Conservation (phyloP, 2,329 filamentous ascomycete genomes). For the Reticulascus tulasneorum region DNA sequence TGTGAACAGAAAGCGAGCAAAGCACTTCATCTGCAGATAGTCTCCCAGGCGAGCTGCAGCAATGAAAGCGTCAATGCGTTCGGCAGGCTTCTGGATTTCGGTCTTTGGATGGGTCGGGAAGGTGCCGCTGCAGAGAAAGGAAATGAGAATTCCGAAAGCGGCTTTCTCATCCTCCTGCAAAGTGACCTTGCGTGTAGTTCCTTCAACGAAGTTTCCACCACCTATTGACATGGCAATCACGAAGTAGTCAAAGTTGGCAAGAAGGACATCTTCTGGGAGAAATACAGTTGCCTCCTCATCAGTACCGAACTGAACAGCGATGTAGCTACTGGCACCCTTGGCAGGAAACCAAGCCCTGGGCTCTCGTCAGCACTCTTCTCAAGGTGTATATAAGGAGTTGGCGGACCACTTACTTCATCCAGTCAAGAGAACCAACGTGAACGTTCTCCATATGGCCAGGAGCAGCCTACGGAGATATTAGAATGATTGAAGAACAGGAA, state of each 20-base stretch:
- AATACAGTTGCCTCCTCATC: too few relatives aligned
- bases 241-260: constrained; percentile 1
- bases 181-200: constrained; percentile 1
- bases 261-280: constrained; percentile 1
- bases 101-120: constrained; percentile 2
- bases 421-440: constrained; percentile 2
- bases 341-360: constrained; percentile 6
- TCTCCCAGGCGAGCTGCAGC: background rate
- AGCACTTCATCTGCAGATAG: background rate
- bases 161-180: background rate
- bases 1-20: background rate
- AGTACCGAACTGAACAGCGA: too few relatives aligned
- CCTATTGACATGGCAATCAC: background rate
- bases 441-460: constrained; percentile 1
- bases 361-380: background rate
- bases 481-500: background rate
- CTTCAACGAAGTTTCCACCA: too few relatives aligned
- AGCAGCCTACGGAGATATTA: background rate
- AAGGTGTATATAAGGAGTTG: too few relatives aligned
- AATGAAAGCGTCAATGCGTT: constrained; percentile 3
- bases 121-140: constrained; percentile 4
- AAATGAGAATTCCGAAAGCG: constrained; percentile 3
- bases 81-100: background rate
- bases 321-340: too few relatives aligned
- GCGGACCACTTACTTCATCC: constrained; percentile 4